Evolutionary conservation across 2,329 filamentous ascomycete species (phyloP), one percentile per base, ranked within the genome.

Genomic region (Malbranchea cinnamomea): DNA sequence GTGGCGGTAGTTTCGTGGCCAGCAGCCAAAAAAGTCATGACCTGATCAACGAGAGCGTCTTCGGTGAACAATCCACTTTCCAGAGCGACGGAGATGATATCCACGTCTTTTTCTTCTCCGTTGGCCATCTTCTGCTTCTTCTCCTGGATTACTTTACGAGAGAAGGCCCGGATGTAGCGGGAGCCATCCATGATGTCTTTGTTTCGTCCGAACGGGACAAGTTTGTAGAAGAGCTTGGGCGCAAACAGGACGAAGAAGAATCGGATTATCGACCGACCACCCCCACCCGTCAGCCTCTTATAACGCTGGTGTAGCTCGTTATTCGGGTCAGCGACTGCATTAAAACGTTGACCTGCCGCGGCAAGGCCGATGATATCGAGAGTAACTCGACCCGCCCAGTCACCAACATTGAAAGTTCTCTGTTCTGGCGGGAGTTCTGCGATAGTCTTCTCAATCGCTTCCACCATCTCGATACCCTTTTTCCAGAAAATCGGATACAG

Each of bases 21-120:
- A 0, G 83, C 83, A 1, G 77, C 78, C 4, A 91, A 68, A 59
- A 91, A 89, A 0, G 81, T 91, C 80, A 91, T 89, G 48, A 89
- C 68, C 54, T 92, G 83, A 50, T 89, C 78, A 20, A 83, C 70
- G n/a, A 92, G 68, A 36, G 82, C 73, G 28, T 83, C 78, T 38
- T 89, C 80, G 8, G 59, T 68, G 54, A 91, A 89, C 4, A 64
- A 71, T 26, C 78, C 79, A 22, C 74, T 82, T 47, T 76, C 68
- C 27, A 92, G 60, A 10, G 83, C 83, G 0, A 87, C 78, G 1
- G 77, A 82, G 19, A 92, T 61, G 34, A 93, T 89, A 50, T 92
- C 83, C 5, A 70, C 52, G 26, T 74, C 72, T 35, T 67, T 58
- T 35, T 65, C 36, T 48, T 55, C 35, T 32, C 58, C 53, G 16